Conservation (phyloP, 2,329 filamentous ascomycete species). For the Colletotrichum sp. region DNA sequence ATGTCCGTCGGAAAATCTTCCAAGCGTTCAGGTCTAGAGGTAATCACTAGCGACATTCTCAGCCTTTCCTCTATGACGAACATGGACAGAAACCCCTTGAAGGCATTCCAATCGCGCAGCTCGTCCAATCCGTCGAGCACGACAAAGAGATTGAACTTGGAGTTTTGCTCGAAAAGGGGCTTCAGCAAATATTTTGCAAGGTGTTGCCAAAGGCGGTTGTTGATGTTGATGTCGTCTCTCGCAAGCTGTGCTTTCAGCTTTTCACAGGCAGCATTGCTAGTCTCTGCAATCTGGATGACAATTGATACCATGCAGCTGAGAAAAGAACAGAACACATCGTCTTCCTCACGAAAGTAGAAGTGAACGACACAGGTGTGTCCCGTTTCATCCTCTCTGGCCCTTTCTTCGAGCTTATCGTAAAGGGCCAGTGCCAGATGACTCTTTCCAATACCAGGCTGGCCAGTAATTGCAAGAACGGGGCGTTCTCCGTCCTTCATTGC, state of each 20-base stretch:
- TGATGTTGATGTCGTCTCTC: not conserved
- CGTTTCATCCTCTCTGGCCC: not conserved
- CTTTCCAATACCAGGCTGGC: not conserved
- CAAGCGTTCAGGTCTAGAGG: not conserved
- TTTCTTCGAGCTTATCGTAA: not conserved
- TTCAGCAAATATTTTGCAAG: not conserved
- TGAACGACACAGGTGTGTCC: not conserved
- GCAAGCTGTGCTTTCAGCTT: not conserved
- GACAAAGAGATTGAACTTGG: not conserved
- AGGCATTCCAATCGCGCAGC: not conserved
- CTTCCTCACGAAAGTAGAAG: not conserved
- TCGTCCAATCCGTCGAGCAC: not conserved
- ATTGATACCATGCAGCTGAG: not conserved
- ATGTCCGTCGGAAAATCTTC: not conserved
- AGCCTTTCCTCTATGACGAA: not conserved
- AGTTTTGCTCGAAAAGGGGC: not conserved
- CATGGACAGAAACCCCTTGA: not conserved
- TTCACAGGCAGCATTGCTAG: not conserved
- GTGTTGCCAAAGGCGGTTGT: not conserved
- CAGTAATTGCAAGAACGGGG: not conserved
- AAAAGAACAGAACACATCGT: not conserved
- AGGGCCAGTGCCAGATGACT: not conserved
- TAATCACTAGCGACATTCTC: not conserved
- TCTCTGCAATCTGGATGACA: not conserved
- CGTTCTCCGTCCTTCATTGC: not conserved